Base-by-base conservation (phyloP, 257 asterid genomes). In the Nicotiana tabacum region DNA sequence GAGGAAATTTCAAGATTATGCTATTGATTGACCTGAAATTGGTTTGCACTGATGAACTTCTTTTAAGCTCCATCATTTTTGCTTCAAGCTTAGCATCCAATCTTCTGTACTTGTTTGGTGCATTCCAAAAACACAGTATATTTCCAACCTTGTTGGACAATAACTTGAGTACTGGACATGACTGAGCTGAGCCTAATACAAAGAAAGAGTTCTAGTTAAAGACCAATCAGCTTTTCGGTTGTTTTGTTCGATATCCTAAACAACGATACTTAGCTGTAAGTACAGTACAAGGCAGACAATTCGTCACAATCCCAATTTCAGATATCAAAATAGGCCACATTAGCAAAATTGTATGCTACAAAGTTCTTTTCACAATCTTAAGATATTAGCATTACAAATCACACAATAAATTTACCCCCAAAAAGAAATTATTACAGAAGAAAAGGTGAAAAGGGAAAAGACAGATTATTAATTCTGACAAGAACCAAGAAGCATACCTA, bases 1-100 rank as follows among this genome's bases (percentile, higher is more conserved):
- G 87, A 35, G 92, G 92, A 68, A 89, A 91, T 62, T 86, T 88
- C 88, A 89, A 76, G 84, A 91, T 87, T 77, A 91, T 78, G 84
- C 88, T 83, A 74, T 88, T 85, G 69, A 88, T 81, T 60, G 92
- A 85, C 80, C 85, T 89, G 90, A 89, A 87, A 13, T 30, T 91
- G 32, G 12, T 69, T 1, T 67, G 80, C 77, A 83, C 83, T 2
- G 86, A 39, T 43, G 86, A 60, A 12, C 74, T 83, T 81, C 78
- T 81, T 83, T 83, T 88, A 11, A 88, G 69, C 88, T 89, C 91
- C 46, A 87, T 39, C 88, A 88, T 79, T 82, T 86, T 89, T 62
- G 67, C 83, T 83, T 87, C 89, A 4, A 89, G 86, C 85, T 66
- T 67, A 3, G 83, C 27, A 55, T 91, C 92, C 72, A 88, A 77